A percentile compares a stretch with the other conserved stretches of the same genome.
Evolutionary conservation across 306 rosid species (phyloP).

Genomic region (Abrus precatorius): DNA sequence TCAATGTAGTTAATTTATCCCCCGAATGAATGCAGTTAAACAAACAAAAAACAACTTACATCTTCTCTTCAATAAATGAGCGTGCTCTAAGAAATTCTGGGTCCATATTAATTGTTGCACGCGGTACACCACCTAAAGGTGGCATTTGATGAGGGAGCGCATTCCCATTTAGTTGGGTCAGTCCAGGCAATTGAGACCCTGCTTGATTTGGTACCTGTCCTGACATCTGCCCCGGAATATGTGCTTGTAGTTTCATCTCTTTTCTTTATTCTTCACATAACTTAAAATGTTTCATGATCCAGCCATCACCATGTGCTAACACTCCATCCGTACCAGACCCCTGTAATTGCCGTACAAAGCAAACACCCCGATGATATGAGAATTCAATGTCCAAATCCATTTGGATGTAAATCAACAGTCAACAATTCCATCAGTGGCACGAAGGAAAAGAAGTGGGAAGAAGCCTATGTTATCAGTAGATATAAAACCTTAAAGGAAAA

Average conservation of each 20-base stretch:
- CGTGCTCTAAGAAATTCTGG: constrained; percentile 74
- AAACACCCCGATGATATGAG: constrained; percentile 24
- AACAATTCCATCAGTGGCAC: constrained; percentile 30
- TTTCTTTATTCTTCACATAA: constrained; percentile 52
- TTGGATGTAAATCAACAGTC: constrained; percentile 35
- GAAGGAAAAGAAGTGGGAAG: not conserved
- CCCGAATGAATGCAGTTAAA: constrained; percentile 18
- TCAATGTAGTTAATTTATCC: constrained; percentile 23
- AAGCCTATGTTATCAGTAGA: not conserved
- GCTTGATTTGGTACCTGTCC: constrained; percentile 83
- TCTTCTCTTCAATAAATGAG: constrained; percentile 62
- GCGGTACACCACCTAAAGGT: constrained; percentile 56
- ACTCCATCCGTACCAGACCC: constrained; percentile 39
- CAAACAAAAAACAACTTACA: constrained; percentile 63
- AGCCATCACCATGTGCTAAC: constrained; percentile 39
- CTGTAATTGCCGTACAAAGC: constrained; percentile 25
- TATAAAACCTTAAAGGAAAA: constrained; percentile 14
- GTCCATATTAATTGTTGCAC: constrained; percentile 61
- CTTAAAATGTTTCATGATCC: constrained; percentile 45
- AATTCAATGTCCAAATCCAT: constrained; percentile 25
- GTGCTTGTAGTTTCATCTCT: constrained; percentile 73
- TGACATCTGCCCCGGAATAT: constrained; percentile 70
- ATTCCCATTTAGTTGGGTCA: constrained; percentile 68
- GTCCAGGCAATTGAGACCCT: constrained; percentile 70
- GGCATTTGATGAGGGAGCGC: constrained; percentile 62